Conservation (phyloP, 2,329 filamentous ascomycete genomes). For the Monilinia laxa region DNA sequence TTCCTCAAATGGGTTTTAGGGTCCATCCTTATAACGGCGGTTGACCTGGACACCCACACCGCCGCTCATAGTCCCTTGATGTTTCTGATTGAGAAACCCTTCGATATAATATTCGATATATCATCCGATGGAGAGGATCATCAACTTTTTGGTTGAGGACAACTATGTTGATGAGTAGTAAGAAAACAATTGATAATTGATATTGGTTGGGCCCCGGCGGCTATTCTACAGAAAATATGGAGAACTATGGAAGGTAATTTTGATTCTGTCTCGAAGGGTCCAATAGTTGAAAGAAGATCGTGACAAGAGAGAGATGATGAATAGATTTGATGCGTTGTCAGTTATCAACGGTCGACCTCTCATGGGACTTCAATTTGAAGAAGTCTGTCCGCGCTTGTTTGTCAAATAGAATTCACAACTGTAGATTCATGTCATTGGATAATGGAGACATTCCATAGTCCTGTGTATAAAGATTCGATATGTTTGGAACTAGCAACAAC, state of each 20-base stretch:
- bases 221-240: slow-evolving; percentile 4
- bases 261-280: not conserved
- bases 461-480: not conserved
- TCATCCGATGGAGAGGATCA: not conserved
- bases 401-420: slow-evolving; percentile 7
- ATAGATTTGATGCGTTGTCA: slow-evolving; percentile 3
- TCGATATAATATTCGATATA: not conserved
- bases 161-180: not conserved
- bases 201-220: not conserved
- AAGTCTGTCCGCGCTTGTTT: slow-evolving; percentile 10
- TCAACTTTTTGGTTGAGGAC: not conserved
- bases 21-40: slow-evolving; percentile 1
- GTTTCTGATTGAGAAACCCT: slow-evolving; percentile 9
- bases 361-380: slow-evolving; percentile 15
- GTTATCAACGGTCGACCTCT: slow-evolving; percentile 1
- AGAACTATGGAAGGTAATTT: not conserved
- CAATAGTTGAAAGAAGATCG: not conserved
- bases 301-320: not conserved
- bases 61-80: slow-evolving; percentile 9
- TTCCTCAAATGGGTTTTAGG: not conserved
- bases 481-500: not conserved
- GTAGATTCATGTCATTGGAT: not conserved
- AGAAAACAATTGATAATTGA: not conserved
- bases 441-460: not conserved
- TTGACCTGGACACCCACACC: slow-evolving; percentile 25